Base-by-base conservation (phyloP, 1,284 basidiomycete genomes). In the Schizophyllum amplum region DNA sequence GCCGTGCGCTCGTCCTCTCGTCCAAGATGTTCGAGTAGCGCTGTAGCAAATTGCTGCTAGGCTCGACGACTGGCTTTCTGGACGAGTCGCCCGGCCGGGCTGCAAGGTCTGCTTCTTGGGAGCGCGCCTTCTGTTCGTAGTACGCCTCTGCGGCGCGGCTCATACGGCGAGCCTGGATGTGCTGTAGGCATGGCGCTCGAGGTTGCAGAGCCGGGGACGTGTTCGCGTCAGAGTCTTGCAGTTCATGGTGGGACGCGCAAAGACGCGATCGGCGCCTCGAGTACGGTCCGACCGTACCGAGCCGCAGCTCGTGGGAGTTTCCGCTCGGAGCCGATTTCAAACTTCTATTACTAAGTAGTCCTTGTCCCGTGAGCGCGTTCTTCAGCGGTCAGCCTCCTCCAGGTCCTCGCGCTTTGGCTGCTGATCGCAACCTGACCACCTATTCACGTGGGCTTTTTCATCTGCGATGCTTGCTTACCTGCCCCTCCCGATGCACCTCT, bases 21-120 rank as follows among this genome's bases (percentile, higher is more conserved):
- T 9, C 33, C 2, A 42, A 9, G 33, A 42, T 3, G 33, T 17
- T 17, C 2, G 33, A 42, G 33, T 42, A 42, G 7, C 33, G 33
- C 17, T 42, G 68, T 71, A 55, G 87, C 80, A 55, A 82, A 77
- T 61, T 79, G 73, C 67, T 89, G 89, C 20, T 71, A 63, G 17
- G 68, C 69, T 58, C 77, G 69, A 11, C 65, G 68, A 56, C 72
- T 9, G 33, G 11, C 33, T 42, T 9, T 42, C 33, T 42, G 33
- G 33, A 17, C 33, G 33, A 3, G 11, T 73, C 24, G 72, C 66
- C n/a, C 78, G 70, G 13, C 79, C 76, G 57, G 86, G n/a, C n/a
- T n/a, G n/a, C n/a, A n/a, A n/a, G n/a, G 33, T 42, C 33, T 13
- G 33, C 3, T 9, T 42, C 33, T 17, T 42, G 13, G 2, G 33